phyloP scores from a whole-genome alignment of 2,329 filamentous ascomycete species.

The Botrytis sinoallii region DNA sequence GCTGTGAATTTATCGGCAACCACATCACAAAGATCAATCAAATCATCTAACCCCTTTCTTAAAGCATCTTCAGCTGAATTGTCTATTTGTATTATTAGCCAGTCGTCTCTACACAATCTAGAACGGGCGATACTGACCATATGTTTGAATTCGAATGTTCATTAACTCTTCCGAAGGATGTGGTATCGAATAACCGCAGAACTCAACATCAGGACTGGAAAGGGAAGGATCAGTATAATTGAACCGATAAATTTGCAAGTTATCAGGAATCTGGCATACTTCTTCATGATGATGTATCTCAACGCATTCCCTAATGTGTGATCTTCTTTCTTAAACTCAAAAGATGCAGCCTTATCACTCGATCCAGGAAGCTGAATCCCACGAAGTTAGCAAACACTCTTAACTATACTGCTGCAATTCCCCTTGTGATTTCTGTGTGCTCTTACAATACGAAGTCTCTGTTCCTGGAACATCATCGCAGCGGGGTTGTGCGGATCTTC shows the following conservation, averaged over 20 bases:
- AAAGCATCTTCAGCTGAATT: constrained; percentile 79
- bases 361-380: constrained; percentile 12
- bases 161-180: constrained; percentile 95
- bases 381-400: background rate
- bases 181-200: constrained; percentile 96
- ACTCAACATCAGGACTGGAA: constrained; percentile 85
- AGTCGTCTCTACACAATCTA: background rate
- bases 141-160: constrained; percentile 97
- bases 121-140: constrained; percentile 57
- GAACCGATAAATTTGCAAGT: background rate
- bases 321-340: constrained; percentile 90
- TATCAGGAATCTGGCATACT: constrained; percentile 54
- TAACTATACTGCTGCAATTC: background rate
- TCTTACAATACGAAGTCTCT: constrained; percentile 34
- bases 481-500: constrained; percentile 25
- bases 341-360: constrained; percentile 79
- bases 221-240: constrained; percentile 20
- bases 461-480: constrained; percentile 25
- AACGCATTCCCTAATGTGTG: constrained; percentile 94
- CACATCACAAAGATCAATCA: constrained; percentile 90
- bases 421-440: background rate
- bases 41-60: constrained; percentile 82
- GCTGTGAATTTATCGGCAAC: constrained; percentile 84
- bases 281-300: constrained; percentile 97
- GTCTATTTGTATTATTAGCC: constrained; percentile 50